Evolutionary conservation across 2,329 filamentous ascomycete genomes (phyloP).

Genomic region (Colletotrichum siamense): DNA sequence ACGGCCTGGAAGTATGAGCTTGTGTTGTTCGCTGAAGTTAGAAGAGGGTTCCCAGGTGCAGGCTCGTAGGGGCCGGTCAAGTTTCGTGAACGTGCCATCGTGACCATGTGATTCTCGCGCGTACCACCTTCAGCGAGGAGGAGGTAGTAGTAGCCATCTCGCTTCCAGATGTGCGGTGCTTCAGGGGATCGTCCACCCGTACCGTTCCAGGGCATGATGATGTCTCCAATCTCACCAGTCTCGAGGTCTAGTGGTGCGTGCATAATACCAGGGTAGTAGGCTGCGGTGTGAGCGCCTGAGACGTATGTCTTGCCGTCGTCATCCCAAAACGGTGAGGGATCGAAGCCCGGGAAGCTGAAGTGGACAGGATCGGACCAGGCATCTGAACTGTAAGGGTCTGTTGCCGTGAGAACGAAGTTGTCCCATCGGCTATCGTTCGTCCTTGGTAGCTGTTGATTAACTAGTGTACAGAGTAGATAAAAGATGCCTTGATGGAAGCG

Average conservation of each 20-base stretch:
- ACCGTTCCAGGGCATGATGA: slow-evolving; percentile 51
- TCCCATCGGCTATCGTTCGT: slow-evolving; percentile 15
- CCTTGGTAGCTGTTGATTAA: neutral
- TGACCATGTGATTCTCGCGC: slow-evolving; percentile 51
- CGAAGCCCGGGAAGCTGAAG: slow-evolving; percentile 34
- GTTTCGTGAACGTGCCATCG: slow-evolving; percentile 47
- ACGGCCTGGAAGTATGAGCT: slow-evolving; percentile 55
- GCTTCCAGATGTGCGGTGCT: slow-evolving; percentile 59
- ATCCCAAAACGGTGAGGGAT: slow-evolving; percentile 62
- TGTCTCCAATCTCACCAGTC: slow-evolving; percentile 43
- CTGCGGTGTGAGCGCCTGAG: slow-evolving; percentile 35
- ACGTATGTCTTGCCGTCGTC: slow-evolving; percentile 60
- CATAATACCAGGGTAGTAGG: slow-evolving; percentile 37
- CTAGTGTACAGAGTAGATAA: slow-evolving; percentile 46
- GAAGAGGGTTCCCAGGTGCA: slow-evolving; percentile 47
- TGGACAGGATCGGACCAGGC: slow-evolving; percentile 30
- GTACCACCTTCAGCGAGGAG: slow-evolving; percentile 60
- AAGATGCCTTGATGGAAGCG: slow-evolving; percentile 47
- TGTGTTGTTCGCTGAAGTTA: slow-evolving; percentile 49
- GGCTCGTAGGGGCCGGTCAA: slow-evolving; percentile 50
- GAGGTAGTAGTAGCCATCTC: slow-evolving; percentile 58
- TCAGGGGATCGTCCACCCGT: slow-evolving; percentile 50
- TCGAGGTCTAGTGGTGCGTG: slow-evolving; percentile 43
- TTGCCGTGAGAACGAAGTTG: slow-evolving; percentile 21
- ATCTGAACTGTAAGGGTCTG: slow-evolving; percentile 25